phyloP scores from a whole-genome alignment of 2,329 filamentous ascomycete species.

The Trichophyton verrucosum region DNA sequence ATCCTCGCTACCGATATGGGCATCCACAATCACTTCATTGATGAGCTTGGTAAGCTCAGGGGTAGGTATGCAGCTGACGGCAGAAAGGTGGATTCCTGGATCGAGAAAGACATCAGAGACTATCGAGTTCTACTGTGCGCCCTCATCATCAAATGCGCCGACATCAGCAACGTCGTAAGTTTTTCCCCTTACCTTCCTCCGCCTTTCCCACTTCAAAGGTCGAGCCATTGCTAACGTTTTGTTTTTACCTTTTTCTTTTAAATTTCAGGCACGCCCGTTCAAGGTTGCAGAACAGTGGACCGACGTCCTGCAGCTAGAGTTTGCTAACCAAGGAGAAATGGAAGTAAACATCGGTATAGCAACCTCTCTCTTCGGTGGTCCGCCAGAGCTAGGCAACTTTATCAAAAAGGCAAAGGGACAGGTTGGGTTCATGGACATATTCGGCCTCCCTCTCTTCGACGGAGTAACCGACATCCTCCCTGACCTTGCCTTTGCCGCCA shows the following conservation, averaged over 20 bases:
- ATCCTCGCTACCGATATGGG: conserved; percentile 97
- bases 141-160: conserved; percentile 90
- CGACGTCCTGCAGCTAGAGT: conserved; percentile 86
- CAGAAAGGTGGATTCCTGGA: conserved; percentile 58
- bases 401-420: conserved; percentile 76
- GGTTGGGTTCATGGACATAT: conserved; percentile 92
- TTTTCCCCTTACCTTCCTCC: no score
- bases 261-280: conserved; percentile 63
- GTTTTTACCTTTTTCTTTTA: no score
- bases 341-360: conserved; percentile 77
- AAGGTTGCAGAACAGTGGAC: conserved; percentile 80
- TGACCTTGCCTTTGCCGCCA: conserved; percentile 68
- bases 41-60: conserved; percentile 67
- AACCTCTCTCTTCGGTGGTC: conserved; percentile 67
- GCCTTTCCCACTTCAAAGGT: no score
- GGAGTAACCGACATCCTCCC: conserved; percentile 78
- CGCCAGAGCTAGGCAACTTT: conserved; percentile 70
- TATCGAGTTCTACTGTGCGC: conserved; percentile 74
- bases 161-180: conserved; percentile 93
- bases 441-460: conserved; percentile 83
- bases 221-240: not conserved
- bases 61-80: conserved; percentile 59
- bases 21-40: conserved; percentile 93
- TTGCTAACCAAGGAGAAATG: conserved; percentile 84
- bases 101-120: conserved; percentile 60